Evolutionary conservation across 2,329 filamentous ascomycete species (phyloP).

Genomic region (Apiospora kogelbergensis): DNA sequence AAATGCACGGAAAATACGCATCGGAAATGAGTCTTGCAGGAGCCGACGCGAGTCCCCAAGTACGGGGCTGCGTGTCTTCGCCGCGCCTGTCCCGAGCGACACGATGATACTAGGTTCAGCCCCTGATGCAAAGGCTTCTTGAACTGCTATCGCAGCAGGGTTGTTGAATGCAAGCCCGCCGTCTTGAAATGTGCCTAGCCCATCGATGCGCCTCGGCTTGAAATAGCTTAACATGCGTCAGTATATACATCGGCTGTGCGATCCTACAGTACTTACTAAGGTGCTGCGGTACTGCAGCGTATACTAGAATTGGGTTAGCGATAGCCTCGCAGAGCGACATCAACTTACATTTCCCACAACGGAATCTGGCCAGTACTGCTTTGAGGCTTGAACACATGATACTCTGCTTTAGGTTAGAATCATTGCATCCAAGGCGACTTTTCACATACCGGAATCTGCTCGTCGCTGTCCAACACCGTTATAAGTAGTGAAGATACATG

Average conservation of each 20-base stretch:
- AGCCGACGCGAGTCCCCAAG: neutral
- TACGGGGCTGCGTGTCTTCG: neutral
- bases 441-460: slow-evolving; percentile 8
- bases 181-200: slow-evolving; percentile 9
- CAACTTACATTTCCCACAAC: slow-evolving; percentile 8
- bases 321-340: slow-evolving; percentile 1
- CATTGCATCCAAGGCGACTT: neutral
- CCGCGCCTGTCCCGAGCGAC: slow-evolving; percentile 5
- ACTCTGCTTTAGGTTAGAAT: slow-evolving; percentile 8
- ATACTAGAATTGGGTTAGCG: neutral
- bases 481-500: slow-evolving; percentile 25
- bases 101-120: slow-evolving; percentile 2
- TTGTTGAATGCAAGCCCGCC: slow-evolving; percentile 9
- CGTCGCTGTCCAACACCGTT: slow-evolving; percentile 16
- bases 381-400: slow-evolving; percentile 1
- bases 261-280: slow-evolving; percentile 7
- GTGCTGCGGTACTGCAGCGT: slow-evolving; percentile 8
- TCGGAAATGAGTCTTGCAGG: neutral
- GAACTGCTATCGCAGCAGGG: slow-evolving; percentile 2
- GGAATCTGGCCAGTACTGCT: slow-evolving; percentile 1
- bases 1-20: neutral
- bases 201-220: neutral
- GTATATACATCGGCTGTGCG: neutral
- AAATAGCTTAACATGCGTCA: slow-evolving; percentile 9
- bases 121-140: neutral